phyloP scores from a whole-genome alignment of 2,329 filamentous ascomycete genomes.

The Cercospora janseana region DNA sequence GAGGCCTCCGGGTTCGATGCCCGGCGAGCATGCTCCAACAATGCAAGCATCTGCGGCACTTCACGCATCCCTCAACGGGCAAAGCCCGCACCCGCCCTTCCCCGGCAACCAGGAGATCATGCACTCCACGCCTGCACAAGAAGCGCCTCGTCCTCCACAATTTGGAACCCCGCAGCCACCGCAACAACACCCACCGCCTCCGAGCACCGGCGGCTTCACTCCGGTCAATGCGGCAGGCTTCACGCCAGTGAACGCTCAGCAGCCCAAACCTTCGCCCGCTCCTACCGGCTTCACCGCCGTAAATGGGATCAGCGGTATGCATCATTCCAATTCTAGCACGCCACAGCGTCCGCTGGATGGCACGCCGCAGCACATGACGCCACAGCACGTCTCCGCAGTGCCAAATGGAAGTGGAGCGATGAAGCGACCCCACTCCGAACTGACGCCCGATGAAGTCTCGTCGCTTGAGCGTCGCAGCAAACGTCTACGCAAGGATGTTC shows the following conservation, averaged over 20 bases:
- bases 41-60: conserved; percentile 57
- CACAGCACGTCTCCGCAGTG: conserved; percentile 26
- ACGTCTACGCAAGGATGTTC: conserved; percentile 77
- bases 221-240: conserved; percentile 66
- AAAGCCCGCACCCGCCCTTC: conserved; percentile 25
- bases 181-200: conserved; percentile 47
- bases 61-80: conserved; percentile 53
- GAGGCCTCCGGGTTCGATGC: conserved; percentile 49
- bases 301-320: conserved; percentile 51
- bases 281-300: conserved; percentile 56
- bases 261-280: conserved; percentile 27
- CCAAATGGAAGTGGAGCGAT: conserved; percentile 43
- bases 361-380: conserved; percentile 49
- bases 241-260: conserved; percentile 61
- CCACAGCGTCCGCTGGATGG: conserved; percentile 39
- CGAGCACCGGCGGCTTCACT: conserved; percentile 67
- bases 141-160: conserved; percentile 38
- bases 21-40: conserved; percentile 64
- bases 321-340: conserved; percentile 27
- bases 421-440: conserved; percentile 66
- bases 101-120: conserved; percentile 18
- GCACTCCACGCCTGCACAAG: conserved; percentile 29
- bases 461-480: conserved; percentile 72
- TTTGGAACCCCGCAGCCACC: conserved; percentile 45
- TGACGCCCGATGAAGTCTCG: conserved; percentile 44